Conservation (phyloP, 2,329 filamentous ascomycete genomes). For the Aspergillus japonicus region DNA sequence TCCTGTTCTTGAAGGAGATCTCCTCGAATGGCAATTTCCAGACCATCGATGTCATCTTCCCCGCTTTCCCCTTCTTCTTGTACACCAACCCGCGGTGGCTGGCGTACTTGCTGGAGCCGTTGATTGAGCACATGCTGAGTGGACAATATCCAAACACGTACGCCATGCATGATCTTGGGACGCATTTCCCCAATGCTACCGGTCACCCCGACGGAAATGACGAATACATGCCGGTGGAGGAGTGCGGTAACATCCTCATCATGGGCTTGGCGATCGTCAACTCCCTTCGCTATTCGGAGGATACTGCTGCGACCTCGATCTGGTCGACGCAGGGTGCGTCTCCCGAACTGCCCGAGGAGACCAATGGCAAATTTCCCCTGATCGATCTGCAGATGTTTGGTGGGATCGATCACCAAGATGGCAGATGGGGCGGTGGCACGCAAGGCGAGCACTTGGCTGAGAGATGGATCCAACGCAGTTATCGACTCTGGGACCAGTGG, state of each 20-base stretch:
- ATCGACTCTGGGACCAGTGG: conserved; percentile 73
- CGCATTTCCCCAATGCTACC: conserved; percentile 56
- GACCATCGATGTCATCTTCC: conserved; percentile 85
- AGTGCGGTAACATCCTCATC: conserved; percentile 72
- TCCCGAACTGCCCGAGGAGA: conserved; percentile 21
- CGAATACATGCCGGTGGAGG: conserved; percentile 59
- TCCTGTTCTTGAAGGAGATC: conserved; percentile 82
- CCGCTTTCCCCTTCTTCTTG: conserved; percentile 79
- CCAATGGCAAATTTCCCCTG: conserved; percentile 48
- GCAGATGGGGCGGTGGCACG: conserved; percentile 56
- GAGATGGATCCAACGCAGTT: conserved; percentile 68
- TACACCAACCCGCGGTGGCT: conserved; percentile 82
- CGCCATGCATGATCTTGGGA: conserved; percentile 55
- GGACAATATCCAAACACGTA: conserved; percentile 75
- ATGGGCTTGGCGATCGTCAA: conserved; percentile 78
- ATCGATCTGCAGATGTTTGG: conserved; percentile 49
- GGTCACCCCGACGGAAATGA: conserved; percentile 54
- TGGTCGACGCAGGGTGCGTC: conserved; percentile 51
- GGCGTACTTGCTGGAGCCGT: conserved; percentile 73
- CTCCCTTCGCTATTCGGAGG: conserved; percentile 63
- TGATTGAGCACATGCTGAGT: conserved; percentile 77
- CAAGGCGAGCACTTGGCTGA: conserved; percentile 58
- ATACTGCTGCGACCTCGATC: conserved; percentile 56
- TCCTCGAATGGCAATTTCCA: conserved; percentile 82
- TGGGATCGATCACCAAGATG: conserved; percentile 60